Conservation (phyloP, 1,139 yeast species). For the Suhomyces kunorum region DNA sequence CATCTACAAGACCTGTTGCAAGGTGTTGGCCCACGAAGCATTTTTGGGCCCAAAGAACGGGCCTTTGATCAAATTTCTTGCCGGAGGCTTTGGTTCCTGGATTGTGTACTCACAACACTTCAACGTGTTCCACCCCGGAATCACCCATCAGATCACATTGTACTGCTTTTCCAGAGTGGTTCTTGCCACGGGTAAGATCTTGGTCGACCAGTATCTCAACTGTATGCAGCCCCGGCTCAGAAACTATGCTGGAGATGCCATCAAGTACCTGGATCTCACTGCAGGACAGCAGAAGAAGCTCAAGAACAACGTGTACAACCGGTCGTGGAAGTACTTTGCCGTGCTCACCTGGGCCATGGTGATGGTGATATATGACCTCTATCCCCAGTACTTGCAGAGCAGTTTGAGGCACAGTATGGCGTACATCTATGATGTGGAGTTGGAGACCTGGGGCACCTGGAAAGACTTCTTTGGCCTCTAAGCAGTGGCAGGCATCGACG, state of each 20-base stretch:
- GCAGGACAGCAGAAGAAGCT: slow-evolving; percentile 37
- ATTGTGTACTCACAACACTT: slow-evolving; percentile 64
- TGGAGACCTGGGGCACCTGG: slow-evolving; percentile 47
- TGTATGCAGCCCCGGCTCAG: slow-evolving; percentile 40
- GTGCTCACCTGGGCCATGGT: slow-evolving; percentile 76
- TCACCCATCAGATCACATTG: slow-evolving; percentile 60
- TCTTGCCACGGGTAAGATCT: slow-evolving; percentile 53
- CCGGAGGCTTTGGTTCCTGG: slow-evolving; percentile 68
- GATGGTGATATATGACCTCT: slow-evolving; percentile 67
- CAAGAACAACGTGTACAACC: slow-evolving; percentile 37
- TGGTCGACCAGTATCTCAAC: slow-evolving; percentile 40
- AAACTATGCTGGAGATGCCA: slow-evolving; percentile 24
- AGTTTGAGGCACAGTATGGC: slow-evolving; percentile 73
- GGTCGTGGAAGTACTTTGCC: slow-evolving; percentile 66
- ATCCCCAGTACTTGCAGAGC: slow-evolving; percentile 64
- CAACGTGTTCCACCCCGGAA: slow-evolving; percentile 48
- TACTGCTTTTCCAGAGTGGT: slow-evolving; percentile 63
- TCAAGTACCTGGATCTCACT: slow-evolving; percentile 33
- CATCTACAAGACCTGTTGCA: slow-evolving; percentile 50
- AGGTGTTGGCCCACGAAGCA: slow-evolving; percentile 35
- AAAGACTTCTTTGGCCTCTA: slow-evolving; percentile 43
- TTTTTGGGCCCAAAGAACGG: slow-evolving; percentile 36
- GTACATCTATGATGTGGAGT: slow-evolving; percentile 62
- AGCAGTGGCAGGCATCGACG: too few relatives aligned
- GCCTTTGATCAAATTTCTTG: slow-evolving; percentile 49